Conservation (phyloP, 176 grass and related monocot genomes). For the Microstegium vimineum region DNA sequence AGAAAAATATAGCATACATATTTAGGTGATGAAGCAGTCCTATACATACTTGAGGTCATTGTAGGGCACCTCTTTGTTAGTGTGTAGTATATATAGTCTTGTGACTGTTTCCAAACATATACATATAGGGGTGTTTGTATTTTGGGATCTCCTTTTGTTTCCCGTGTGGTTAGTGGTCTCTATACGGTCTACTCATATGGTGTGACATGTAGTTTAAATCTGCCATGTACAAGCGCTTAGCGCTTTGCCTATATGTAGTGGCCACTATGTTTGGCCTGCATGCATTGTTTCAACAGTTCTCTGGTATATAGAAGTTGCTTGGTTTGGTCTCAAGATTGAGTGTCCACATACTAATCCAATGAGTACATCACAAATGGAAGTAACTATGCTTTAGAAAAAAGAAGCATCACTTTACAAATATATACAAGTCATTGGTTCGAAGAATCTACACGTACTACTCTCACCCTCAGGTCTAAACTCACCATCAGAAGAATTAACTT, state of each 20-base stretch:
- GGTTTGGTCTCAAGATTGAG: neutral
- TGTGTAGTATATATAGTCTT: neutral
- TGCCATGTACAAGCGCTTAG: neutral
- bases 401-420: neutral
- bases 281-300: neutral
- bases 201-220: neutral
- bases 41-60: constrained; percentile 27
- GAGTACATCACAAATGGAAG: neutral
- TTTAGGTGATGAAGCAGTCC: constrained; percentile 2
- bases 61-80: constrained; percentile 20
- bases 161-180: constrained; percentile 12
- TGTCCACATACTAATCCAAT: neutral
- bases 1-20: neutral
- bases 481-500: too few relatives aligned
- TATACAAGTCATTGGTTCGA: neutral
- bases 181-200: constrained; percentile 16
- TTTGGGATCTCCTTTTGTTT: constrained; percentile 1
- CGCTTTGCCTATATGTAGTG: neutral
- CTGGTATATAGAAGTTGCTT: neutral
- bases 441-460: neutral
- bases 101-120: neutral
- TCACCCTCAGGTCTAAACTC: too few relatives aligned
- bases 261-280: neutral
- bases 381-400: neutral
- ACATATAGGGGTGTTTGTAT: neutral